Conservation (phyloP, 495 filamentous ascomycete genomes). For the Talaromyces thailandensis region DNA sequence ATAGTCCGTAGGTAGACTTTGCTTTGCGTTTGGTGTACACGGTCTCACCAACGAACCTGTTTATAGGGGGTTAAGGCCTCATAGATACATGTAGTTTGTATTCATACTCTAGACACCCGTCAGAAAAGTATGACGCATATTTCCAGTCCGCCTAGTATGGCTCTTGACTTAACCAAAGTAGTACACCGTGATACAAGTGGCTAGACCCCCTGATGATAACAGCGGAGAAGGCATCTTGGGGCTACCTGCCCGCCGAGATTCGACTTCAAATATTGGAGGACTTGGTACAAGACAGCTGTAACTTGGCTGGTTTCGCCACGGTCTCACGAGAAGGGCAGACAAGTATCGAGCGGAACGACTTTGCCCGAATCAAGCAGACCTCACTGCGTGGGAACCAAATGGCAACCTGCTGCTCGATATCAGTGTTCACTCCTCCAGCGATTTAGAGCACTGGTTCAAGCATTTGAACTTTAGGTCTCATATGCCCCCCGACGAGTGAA, state of each 20-base stretch:
- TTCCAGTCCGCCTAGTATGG: no score
- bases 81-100: no score
- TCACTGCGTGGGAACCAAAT: constrained; percentile 26
- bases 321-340: constrained; percentile 31
- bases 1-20: not conserved
- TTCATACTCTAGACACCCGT: no score
- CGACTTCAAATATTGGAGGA: constrained; percentile 10
- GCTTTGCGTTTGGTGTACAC: no score
- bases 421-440: constrained; percentile 28
- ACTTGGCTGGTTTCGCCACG: constrained; percentile 22
- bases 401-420: constrained; percentile 28
- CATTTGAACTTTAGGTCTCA: not conserved
- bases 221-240: constrained; percentile 4
- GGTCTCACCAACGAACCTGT: no score
- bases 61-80: no score
- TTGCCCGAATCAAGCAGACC: constrained; percentile 29
- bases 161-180: no score
- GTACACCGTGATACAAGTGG: not conserved
- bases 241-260: constrained; percentile 12
- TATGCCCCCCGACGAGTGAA: not conserved
- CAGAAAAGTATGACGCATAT: no score
- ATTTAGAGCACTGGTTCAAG: constrained; percentile 17
- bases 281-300: constrained; percentile 17
- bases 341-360: constrained; percentile 26
- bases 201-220: constrained; percentile 8